phyloP scores from a whole-genome alignment of 306 rosid species.

The Cyclanthera cordifolia region DNA sequence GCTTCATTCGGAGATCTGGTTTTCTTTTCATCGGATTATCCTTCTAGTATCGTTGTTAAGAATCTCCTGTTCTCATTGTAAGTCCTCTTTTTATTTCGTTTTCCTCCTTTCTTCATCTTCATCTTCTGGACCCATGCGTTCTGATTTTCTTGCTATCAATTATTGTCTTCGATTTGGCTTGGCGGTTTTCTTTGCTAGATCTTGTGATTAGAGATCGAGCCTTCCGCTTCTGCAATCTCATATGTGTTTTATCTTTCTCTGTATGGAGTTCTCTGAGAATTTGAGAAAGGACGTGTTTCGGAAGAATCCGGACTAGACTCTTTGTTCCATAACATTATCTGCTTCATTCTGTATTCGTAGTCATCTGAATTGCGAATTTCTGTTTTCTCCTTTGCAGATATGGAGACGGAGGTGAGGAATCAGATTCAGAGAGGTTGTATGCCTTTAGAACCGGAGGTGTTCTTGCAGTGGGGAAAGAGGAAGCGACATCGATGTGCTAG shows the following conservation, averaged over 20 bases:
- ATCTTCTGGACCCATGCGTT: background rate
- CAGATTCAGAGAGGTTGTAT: constrained; percentile 40
- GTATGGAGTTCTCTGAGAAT: background rate
- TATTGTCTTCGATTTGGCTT: background rate
- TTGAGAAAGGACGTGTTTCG: background rate
- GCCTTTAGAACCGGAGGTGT: constrained; percentile 45
- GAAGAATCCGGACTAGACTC: background rate
- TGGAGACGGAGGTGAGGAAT: constrained; percentile 64
- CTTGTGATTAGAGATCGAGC: constrained; percentile 27
- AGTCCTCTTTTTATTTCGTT: constrained; percentile 16
- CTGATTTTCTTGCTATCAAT: constrained; percentile 5
- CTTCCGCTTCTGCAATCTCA: background rate
- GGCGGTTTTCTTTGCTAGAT: constrained; percentile 21
- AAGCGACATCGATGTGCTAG: constrained; percentile 58
- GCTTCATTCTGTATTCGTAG: background rate
- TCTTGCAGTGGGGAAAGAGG: constrained; percentile 72
- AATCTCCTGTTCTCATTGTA: constrained; percentile 20
- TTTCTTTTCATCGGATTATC: background rate
- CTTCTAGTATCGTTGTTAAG: constrained; percentile 1
- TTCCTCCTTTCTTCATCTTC: constrained; percentile 10
- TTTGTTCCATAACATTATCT: background rate
- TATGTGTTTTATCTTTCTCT: background rate
- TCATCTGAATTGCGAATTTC: constrained; percentile 12
- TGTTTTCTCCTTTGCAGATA: constrained; percentile 16
- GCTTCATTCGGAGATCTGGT: constrained; percentile 26